Base-by-base conservation (phyloP, 2,329 filamentous ascomycete species). In the Fusarium sp. region DNA sequence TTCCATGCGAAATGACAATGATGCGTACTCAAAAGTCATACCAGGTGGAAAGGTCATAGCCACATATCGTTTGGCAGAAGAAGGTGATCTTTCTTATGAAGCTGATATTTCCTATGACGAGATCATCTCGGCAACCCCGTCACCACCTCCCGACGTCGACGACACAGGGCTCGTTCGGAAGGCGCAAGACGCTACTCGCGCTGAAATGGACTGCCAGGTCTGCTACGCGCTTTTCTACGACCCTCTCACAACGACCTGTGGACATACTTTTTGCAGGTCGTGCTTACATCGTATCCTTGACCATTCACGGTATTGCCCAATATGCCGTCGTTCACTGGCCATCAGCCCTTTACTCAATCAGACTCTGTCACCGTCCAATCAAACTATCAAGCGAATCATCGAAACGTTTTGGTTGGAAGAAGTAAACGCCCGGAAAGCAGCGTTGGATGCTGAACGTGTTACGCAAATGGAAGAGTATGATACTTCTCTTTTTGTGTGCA, bases 131-230 rank as follows among this genome's bases (percentile, higher is more conserved):
- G 47, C 57, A 21, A 43, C 66, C 10, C 55, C 65, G 6, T 65
- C 71, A 2, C 59, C 71, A 9, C 58, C 79, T 10, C 68, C 74
- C 21, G 76, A 78, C 12, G 72, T 77, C 5, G 76, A 72, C 32
- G 72, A 75, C 3, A 74, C 79, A 13, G 49, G 59, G 10, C 57
- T 74, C 3, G 62, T 94, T 28, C 80, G 85, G 27, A 84, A 83
- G 34, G 76, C 96, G 16, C 88, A 89, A 72, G 86, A 91, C 27
- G 82, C 84, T 2, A 84, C 88, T 5, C 87, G 90, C 64, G 83
- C 84, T 18, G 93, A 97, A 76, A 83, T 97, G 75, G 93, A 97
- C 75, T 98, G 94, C 72, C 93, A 96, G 74, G 89, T 97, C 62
- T 97, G 94, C 80, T 97, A 95, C 78, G 88, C 89, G 42, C 80